Conservation (phyloP, 352 stramenopile genomes). For the Phytopythium helicoides region DNA sequence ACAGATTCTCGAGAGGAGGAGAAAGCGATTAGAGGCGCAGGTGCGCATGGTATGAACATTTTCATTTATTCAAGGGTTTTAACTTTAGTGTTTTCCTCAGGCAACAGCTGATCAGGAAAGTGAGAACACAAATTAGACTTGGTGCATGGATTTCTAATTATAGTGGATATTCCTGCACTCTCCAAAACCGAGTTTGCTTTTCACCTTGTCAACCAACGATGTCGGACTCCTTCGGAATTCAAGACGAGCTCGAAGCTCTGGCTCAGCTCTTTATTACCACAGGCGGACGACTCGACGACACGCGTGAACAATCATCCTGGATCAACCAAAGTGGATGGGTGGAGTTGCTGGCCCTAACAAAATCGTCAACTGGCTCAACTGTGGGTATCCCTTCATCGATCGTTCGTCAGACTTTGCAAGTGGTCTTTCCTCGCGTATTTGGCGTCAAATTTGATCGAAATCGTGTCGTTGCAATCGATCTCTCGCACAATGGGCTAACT, state of each 20-base stretch:
- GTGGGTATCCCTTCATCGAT: neutral
- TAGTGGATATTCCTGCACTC: neutral
- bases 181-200: neutral
- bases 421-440: conserved; percentile 27
- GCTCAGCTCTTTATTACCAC: conserved; percentile 38
- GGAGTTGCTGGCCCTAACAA: conserved; percentile 13
- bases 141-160: no score
- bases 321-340: conserved; percentile 35
- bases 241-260: conserved; percentile 50
- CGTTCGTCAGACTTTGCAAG: conserved; percentile 24
- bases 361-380: neutral
- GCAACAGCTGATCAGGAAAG: no score
- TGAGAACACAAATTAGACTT: no score
- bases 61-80: no score
- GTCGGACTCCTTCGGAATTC: neutral
- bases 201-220: no score
- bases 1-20: conserved; percentile 41
- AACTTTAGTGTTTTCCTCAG: no score
- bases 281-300: conserved; percentile 13
- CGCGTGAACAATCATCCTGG: conserved; percentile 22
- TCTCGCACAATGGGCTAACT: conserved; percentile 45
- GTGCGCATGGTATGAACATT: no score
- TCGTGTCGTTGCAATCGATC: conserved; percentile 54
- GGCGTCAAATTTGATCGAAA: conserved; percentile 59
- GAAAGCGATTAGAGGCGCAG: conserved; percentile 43